phyloP scores from a whole-genome alignment of 1,284 basidiomycete genomes.

The Violaceomyces palustris region DNA sequence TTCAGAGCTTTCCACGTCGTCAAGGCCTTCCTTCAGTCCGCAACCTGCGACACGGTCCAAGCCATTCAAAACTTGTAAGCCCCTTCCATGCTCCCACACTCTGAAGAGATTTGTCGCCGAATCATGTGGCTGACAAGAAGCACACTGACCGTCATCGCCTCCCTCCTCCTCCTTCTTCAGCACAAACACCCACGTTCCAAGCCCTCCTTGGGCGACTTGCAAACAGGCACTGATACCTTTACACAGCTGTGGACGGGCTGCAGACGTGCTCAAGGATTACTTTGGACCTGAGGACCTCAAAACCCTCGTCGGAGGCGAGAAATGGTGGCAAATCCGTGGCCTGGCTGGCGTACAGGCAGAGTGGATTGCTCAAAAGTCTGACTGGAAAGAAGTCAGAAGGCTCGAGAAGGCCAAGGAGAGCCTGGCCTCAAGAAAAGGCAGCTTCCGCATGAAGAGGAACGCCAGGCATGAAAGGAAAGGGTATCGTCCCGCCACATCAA shows the following conservation, averaged over 20 bases:
- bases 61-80: constrained; percentile 42
- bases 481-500: no score
- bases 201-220: constrained; percentile 81
- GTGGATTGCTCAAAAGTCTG: constrained; percentile 67
- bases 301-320: constrained; percentile 76
- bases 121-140: no score
- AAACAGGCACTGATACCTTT: constrained; percentile 66
- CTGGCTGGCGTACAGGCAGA: constrained; percentile 71
- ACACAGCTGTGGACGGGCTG: constrained; percentile 69
- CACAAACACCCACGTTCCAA: constrained; percentile 72
- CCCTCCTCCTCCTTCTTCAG: constrained; percentile 1
- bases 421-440: constrained; percentile 4
- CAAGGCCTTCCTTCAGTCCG: constrained; percentile 33
- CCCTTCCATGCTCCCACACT: not conserved
- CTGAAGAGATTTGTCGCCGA: no score
- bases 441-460: constrained; percentile 10
- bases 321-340: constrained; percentile 77
- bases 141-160: not conserved
- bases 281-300: constrained; percentile 77
- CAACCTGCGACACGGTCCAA: constrained; percentile 50
- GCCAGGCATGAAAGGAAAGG: constrained; percentile 25
- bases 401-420: constrained; percentile 26
- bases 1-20: constrained; percentile 40
- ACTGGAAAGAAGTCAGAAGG: constrained; percentile 53
- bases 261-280: constrained; percentile 68